Conservation (phyloP, 305 asterid genomes). For the Fraxinus baroniana region DNA sequence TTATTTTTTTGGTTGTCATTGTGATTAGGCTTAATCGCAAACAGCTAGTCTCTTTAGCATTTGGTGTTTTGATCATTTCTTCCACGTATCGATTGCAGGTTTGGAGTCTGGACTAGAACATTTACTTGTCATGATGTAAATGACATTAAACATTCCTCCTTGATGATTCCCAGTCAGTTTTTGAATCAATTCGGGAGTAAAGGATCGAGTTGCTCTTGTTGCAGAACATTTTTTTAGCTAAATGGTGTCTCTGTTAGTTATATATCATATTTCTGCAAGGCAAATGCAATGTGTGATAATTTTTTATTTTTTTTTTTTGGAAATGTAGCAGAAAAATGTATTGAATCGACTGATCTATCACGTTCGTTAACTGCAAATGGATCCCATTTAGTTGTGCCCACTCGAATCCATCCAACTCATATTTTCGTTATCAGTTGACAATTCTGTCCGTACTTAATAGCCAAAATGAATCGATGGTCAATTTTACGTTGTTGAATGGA, state of each 20-base stretch:
- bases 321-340: background rate
- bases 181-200: background rate
- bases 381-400: background rate
- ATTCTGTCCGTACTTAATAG: background rate
- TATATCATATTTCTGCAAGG: background rate
- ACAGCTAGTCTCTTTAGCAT: background rate
- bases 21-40: background rate
- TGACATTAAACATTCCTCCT: background rate
- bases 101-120: conserved; percentile 49
- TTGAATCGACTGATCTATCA: background rate
- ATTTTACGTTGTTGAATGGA: background rate
- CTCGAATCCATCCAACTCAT: background rate
- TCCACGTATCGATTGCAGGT: conserved; percentile 34
- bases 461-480: background rate
- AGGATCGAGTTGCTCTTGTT: background rate
- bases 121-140: background rate
- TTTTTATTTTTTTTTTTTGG: background rate
- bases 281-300: background rate
- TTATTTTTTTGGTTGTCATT: background rate
- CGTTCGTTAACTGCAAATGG: background rate
- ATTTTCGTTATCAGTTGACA: background rate
- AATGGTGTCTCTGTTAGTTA: background rate
- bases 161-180: background rate
- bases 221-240: background rate
- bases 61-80: background rate